Percentiles rank a stretch among this genome's conserved stretches.
phyloP scores from a whole-genome alignment of 176 grass and related monocot species.

The Typha latifolia region DNA sequence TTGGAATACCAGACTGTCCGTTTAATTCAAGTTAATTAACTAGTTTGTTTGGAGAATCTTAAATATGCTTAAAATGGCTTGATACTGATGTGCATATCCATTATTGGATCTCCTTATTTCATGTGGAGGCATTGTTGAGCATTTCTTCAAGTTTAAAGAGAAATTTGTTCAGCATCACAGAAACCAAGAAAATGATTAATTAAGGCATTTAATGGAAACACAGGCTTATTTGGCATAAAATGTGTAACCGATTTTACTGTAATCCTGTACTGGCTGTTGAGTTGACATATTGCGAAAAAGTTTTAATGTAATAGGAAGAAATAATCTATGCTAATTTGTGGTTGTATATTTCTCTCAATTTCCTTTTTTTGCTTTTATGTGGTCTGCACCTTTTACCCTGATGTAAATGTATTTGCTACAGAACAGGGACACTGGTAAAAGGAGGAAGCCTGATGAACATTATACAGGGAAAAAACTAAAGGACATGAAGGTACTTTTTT shows the following conservation, averaged over 20 bases:
- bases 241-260: not conserved
- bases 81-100: not conserved
- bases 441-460: constrained; percentile 63
- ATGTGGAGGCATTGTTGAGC: not conserved
- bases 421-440: constrained; percentile 69
- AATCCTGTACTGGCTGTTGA: not conserved
- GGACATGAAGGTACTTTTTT: constrained; percentile 66
- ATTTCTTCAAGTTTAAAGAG: not conserved
- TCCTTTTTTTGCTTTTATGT: not conserved
- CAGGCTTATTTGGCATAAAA: not conserved
- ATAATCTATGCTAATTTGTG: not conserved
- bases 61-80: not conserved
- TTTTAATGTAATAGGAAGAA: not conserved
- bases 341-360: not conserved
- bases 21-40: not conserved
- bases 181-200: too few species aligned
- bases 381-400: not conserved
- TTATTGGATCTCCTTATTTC: not conserved
- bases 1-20: not conserved
- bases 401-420: constrained; percentile 31
- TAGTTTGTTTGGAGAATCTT: not conserved
- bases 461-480: constrained; percentile 64
- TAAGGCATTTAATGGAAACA: not conserved
- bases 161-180: too few species aligned
- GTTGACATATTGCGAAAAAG: not conserved